Conservation (phyloP, 176 grass and related monocot genomes). For the Oryza rufipogon region DNA sequence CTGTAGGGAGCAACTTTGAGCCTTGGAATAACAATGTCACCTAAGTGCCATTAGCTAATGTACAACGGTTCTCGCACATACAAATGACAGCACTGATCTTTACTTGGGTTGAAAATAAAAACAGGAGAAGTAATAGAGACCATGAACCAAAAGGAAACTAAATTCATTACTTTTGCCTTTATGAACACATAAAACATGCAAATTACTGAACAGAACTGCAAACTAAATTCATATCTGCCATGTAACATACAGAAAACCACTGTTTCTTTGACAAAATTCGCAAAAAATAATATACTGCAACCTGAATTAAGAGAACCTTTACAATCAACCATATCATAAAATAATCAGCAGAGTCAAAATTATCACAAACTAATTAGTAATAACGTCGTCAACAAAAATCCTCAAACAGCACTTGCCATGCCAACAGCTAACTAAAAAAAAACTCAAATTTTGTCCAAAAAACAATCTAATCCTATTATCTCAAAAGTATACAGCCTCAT, state of each 20-base stretch:
- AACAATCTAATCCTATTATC: constrained; percentile 12
- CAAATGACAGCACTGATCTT: neutral
- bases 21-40: neutral
- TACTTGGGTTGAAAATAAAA: neutral
- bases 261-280: neutral
- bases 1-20: neutral
- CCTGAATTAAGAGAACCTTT: constrained; percentile 1
- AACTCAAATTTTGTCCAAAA: neutral
- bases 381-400: constrained; percentile 17
- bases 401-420: neutral
- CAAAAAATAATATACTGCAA: constrained; percentile 2
- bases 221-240: neutral
- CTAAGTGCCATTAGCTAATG: neutral
- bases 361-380: constrained; percentile 17
- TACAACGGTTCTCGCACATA: neutral
- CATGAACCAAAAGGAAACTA: constrained; percentile 13
- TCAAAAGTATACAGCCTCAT: neutral
- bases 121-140: neutral
- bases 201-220: no score
- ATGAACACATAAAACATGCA: neutral
- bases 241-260: neutral
- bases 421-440: neutral
- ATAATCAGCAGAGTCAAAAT: neutral
- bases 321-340: constrained; percentile 7
- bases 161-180: neutral